phyloP scores from a whole-genome alignment of 352 stramenopile genomes.

The Phytophthora sojae region DNA sequence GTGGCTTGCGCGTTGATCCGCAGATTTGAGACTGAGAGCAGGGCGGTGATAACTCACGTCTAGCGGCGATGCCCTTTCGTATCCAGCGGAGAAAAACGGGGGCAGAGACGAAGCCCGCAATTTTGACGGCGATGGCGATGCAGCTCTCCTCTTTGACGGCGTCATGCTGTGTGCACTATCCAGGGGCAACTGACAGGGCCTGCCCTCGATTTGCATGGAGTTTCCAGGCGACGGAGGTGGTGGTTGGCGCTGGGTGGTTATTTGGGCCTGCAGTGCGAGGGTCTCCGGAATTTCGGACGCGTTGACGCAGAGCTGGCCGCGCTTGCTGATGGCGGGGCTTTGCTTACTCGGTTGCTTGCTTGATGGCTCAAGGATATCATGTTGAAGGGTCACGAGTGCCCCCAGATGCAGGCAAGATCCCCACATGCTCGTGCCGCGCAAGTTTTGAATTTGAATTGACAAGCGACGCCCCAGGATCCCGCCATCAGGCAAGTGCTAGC shows the following conservation, averaged over 20 bases:
- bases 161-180: neutral
- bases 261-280: no score
- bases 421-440: neutral
- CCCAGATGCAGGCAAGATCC: neutral
- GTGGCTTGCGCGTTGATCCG: neutral
- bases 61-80: neutral
- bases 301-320: no score
- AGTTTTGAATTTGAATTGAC: conserved; percentile 16
- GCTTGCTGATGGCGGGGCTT: neutral
- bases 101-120: conserved; percentile 1
- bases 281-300: no score
- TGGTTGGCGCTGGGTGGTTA: no score
- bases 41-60: neutral
- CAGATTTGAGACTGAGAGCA: conserved; percentile 26
- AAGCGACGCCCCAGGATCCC: neutral
- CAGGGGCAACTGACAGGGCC: neutral
- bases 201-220: no score
- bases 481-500: no score
- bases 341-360: neutral
- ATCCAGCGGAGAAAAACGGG: neutral
- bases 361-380: neutral
- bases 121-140: neutral
- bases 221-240: no score
- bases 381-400: neutral
- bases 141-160: neutral